Evolutionary conservation across 2,329 filamentous ascomycete genomes (phyloP).

Genomic region (Phyllosticta citriasiana): DNA sequence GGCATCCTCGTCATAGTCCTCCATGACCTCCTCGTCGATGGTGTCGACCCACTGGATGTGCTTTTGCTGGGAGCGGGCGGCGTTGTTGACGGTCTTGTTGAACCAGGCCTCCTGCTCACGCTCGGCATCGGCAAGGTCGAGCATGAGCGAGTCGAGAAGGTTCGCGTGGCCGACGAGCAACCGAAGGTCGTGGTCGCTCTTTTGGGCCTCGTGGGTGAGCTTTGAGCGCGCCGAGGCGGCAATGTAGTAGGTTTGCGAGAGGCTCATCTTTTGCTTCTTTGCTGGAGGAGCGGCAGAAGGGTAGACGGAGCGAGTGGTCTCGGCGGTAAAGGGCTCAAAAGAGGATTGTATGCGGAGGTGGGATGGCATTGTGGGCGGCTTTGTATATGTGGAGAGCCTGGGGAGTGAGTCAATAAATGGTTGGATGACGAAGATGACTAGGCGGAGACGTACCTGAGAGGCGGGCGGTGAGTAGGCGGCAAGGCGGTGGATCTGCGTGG

Average conservation of each 20-base stretch:
- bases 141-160: conserved; percentile 90
- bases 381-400: conserved; percentile 1
- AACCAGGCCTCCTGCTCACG: conserved; percentile 95
- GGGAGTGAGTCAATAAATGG: conserved; percentile 9
- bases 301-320: conserved; percentile 35
- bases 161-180: conserved; percentile 96
- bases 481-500: neutral
- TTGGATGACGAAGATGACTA: conserved; percentile 8
- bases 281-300: conserved; percentile 27
- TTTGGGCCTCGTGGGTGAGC: conserved; percentile 85
- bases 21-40: conserved; percentile 61
- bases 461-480: conserved; percentile 10
- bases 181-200: conserved; percentile 86
- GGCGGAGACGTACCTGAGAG: conserved; percentile 3
- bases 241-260: conserved; percentile 97
- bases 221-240: conserved; percentile 94
- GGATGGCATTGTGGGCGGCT: conserved; percentile 34
- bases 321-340: conserved; percentile 36
- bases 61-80: conserved; percentile 52
- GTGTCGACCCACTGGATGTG: conserved; percentile 84
- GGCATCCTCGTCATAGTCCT: conserved; percentile 60
- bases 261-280: conserved; percentile 80
- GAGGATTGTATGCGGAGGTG: conserved; percentile 37
- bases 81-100: conserved; percentile 83
- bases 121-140: conserved; percentile 84